Conservation (phyloP, 179 eudicot genomes). For the Spinacia oleracea region DNA sequence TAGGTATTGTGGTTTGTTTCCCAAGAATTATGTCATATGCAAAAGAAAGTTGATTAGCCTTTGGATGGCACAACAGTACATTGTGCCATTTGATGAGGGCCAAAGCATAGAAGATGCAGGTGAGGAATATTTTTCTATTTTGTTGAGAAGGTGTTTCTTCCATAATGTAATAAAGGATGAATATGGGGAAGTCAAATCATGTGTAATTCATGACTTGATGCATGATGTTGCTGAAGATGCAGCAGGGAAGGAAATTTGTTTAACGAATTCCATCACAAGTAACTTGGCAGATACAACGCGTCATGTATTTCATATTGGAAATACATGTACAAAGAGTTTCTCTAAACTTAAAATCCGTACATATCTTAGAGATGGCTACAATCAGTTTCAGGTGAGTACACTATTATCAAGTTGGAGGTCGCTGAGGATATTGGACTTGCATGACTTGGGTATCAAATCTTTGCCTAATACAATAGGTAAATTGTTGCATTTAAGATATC, state of each 20-base stretch:
- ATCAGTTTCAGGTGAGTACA: neutral
- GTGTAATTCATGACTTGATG: constrained; percentile 29
- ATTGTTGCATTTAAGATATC: constrained; percentile 18
- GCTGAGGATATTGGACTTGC: constrained; percentile 1
- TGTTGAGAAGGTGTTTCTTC: constrained; percentile 23
- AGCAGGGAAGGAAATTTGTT: neutral
- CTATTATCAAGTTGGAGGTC: neutral
- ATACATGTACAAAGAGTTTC: neutral
- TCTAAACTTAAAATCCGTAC: neutral
- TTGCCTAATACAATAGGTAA: constrained; percentile 8
- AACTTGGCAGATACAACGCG: neutral
- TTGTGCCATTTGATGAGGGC: neutral
- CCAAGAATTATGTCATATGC: neutral
- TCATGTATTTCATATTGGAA: neutral
- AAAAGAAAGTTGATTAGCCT: constrained; percentile 3
- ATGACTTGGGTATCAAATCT: neutral
- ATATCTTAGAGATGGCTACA: constrained; percentile 1
- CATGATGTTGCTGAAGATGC: constrained; percentile 25
- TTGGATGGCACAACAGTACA: constrained; percentile 26
- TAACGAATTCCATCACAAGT: neutral
- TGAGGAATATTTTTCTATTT: constrained; percentile 7
- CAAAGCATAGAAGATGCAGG: constrained; percentile 15
- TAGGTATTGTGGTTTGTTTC: constrained; percentile 24
- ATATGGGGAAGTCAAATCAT: neutral
- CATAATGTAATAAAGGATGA: neutral